Evolutionary conservation across 2,329 filamentous ascomycete species (phyloP), one percentile per base, ranked within the genome.

Genomic region (Huntiella decipiens): DNA sequence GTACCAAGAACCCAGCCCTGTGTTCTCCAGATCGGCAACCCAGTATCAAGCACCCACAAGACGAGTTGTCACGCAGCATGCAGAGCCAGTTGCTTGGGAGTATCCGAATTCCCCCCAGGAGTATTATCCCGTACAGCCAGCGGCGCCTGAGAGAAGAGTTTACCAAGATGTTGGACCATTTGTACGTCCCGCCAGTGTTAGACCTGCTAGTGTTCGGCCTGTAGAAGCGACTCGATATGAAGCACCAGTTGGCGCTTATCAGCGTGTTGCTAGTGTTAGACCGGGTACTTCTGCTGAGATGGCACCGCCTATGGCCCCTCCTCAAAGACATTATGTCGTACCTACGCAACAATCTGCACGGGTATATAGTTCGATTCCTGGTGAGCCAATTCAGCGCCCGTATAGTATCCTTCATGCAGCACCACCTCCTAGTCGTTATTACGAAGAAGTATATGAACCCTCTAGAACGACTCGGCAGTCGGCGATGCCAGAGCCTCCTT

Each of bases 21-120:
- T 73, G 4, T 77, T 76, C 52, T 60, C 64, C 41, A 62, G 66
- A 46, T 54, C 66, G 1, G 66, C 77, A 3, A 72, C 76, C 2
- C 8, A 28, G 6, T 68, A 61, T 55, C 60, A 60, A 15, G 36
- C 37, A 39, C 58, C 63, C n/a, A 63, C 68, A 7, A 64, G 74
- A 50, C 67, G 74, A 37, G 66, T 77, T 38, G 62, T 82, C 16
- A 77, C 77, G 8, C 73, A 79, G 50, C 70, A 75, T 2, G 78
- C 13, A 22, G 28, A 44, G 61, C 36, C 13, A 38, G 31, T 13
- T 16, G 22, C 66, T 65, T 19, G 55, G 68, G 5, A 68, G 73
- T 43, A 59, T 63, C 31, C 68, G 16, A 41, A 19, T 10, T 33
- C 40, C 22, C 28, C 63, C 3, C 60, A 61, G 45, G 69, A 71